phyloP scores from a whole-genome alignment of 257 asterid genomes.

The Leonotis leonurus region DNA sequence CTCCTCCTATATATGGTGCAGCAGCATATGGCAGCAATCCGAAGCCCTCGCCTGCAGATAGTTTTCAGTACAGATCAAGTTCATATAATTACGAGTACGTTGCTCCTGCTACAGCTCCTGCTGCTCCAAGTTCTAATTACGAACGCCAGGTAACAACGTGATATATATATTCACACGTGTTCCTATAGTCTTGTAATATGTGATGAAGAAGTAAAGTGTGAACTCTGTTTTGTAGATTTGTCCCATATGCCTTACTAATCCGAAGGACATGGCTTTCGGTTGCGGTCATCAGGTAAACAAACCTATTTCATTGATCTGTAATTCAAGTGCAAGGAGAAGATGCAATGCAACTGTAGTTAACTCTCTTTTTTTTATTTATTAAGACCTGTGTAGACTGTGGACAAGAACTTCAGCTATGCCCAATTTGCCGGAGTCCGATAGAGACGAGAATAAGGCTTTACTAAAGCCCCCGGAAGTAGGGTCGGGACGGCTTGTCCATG shows the following conservation, averaged over 20 bases:
- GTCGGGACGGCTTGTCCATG: too few relatives aligned
- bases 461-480: conserved; percentile 23
- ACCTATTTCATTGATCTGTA: not conserved
- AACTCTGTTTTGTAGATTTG: conserved; percentile 50
- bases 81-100: conserved; percentile 32
- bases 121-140: conserved; percentile 45
- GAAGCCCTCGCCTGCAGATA: conserved; percentile 30
- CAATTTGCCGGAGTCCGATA: conserved; percentile 68
- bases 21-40: conserved; percentile 27
- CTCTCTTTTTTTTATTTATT: conserved; percentile 3
- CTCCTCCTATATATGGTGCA: conserved; percentile 60
- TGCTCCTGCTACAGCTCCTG: conserved; percentile 32
- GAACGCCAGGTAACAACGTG: conserved; percentile 49
- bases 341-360: not conserved
- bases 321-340: not conserved
- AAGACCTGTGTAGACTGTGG: conserved; percentile 89
- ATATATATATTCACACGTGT: not conserved
- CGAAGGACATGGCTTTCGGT: conserved; percentile 92
- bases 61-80: conserved; percentile 34
- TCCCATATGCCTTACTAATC: conserved; percentile 69
- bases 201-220: not conserved
- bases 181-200: too few relatives aligned
- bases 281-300: conserved; percentile 98
- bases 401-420: conserved; percentile 57
- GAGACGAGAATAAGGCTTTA: conserved; percentile 80